These are phyloP conservation scores for Erythrobasidium yunnanense DNA, from an alignment of 768 basidiomycete species.

Conservation along the genomic window DNA sequence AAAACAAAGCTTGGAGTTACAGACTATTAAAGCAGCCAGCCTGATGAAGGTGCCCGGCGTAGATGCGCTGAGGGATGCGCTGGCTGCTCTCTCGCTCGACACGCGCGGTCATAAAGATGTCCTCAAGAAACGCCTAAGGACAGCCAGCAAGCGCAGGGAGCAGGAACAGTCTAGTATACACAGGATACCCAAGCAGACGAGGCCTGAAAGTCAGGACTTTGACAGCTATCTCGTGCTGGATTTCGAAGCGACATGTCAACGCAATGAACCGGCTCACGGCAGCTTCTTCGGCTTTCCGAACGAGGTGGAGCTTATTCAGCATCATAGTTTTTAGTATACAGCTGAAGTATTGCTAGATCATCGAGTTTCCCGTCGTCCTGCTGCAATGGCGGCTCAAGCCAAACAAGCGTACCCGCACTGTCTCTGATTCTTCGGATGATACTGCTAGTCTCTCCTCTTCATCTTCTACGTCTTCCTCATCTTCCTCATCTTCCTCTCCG, in stretches of 20 bases:
- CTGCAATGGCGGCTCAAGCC: conserved; percentile 53
- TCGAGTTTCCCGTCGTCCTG: conserved; percentile 81
- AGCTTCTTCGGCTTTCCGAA: conserved; percentile 15
- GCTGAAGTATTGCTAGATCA: not conserved
- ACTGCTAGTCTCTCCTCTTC: not conserved
- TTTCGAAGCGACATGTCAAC: conserved; percentile 25
- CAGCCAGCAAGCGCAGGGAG: conserved; percentile 1
- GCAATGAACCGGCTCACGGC: not conserved
- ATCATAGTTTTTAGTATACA: not conserved
- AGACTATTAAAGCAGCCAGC: not conserved
- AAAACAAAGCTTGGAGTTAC: not conserved
- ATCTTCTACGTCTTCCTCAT: not conserved
- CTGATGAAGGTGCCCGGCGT: conserved; percentile 29
- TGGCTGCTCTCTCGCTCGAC: conserved; percentile 40
- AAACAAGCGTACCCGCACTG: not conserved
- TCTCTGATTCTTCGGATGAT: not conserved
- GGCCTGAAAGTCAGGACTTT: conserved; percentile 21
- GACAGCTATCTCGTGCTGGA: conserved; percentile 33
- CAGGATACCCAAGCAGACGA: not conserved
- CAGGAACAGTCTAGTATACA: not conserved
- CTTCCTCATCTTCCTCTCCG: not conserved
- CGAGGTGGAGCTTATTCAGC: conserved; percentile 7
- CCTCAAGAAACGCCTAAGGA: conserved; percentile 39
- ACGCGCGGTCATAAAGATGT: conserved; percentile 43
- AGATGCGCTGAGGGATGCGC: conserved; percentile 37